Conservation (phyloP, 1,284 basidiomycete species). For the Vanrija sp. region DNA sequence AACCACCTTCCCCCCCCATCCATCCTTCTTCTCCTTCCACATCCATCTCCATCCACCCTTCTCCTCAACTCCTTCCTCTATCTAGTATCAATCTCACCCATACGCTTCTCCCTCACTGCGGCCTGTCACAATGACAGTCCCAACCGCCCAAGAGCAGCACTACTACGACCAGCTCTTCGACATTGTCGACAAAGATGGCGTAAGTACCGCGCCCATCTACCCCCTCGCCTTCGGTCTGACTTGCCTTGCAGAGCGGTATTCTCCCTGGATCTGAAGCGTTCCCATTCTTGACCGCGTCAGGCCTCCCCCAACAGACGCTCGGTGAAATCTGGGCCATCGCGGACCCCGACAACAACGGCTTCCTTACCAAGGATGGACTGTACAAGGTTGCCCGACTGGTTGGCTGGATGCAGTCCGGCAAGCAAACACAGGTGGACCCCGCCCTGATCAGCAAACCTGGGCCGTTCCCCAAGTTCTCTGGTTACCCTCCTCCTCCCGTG, state of each 20-base stretch:
- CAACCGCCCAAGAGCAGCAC: constrained; percentile 27
- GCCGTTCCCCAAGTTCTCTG: constrained; percentile 74
- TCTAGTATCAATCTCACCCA: not conserved
- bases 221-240: not conserved
- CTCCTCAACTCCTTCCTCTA: not conserved
- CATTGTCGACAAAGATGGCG: constrained; percentile 41
- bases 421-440: constrained; percentile 25
- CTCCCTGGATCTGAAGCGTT: constrained; percentile 81
- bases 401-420: constrained; percentile 84
- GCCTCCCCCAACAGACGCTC: constrained; percentile 69
- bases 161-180: constrained; percentile 48
- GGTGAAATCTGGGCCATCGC: constrained; percentile 92
- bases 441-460: constrained; percentile 55
- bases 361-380: constrained; percentile 78
- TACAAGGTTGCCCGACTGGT: constrained; percentile 83
- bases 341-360: constrained; percentile 89
- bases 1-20: too few species aligned
- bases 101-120: not conserved
- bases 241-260: constrained; percentile 59
- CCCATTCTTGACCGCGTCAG: constrained; percentile 71
- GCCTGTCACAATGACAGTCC: constrained; percentile 5
- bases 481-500: constrained; percentile 56
- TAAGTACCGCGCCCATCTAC: constrained; percentile 14
- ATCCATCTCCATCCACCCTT: not conserved
- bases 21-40: too few species aligned